Base-by-base conservation (phyloP, 169 alveolate species). In the Cryptosporidium ubiquitum region DNA sequence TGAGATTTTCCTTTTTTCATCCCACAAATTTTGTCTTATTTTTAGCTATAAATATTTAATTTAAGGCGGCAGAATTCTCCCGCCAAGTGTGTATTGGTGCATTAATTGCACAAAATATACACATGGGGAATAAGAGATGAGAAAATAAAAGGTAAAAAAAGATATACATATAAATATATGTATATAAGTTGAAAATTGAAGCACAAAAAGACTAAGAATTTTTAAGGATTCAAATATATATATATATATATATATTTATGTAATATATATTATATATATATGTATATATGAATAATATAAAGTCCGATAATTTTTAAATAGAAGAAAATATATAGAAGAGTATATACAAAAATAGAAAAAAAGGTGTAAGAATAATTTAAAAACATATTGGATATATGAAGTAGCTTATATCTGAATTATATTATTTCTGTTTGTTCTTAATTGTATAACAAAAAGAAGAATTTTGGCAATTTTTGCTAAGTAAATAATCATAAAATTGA, bases 71-170 rank as follows among this genome's bases (percentile, higher is more conserved):
- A 31, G 0, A 0, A 0, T 31, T 23, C 14, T 16, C 71, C 51
- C 71, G 71, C 71, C 71, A 0, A 64, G 71, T 64, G 71, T 64
- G 71, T 64, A 64, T 64, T 64, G 42, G 51, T 64, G 71, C 71
- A 64, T 35, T 64, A 64, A 16, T 33, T 64, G 71, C 71, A 64
- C 66, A 55, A 12, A 55, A 55, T 7, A 7, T 55, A 55, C 66
- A 55, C 66, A 55, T 55, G 66, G 66, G 66, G 35, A 55, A 55
- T 55, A 20, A 23, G 66, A 26, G 66, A 23, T 55, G 37, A 55
- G 10, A 7, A 26, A 10, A 55, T 55, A 55, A 35, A 23, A 55
- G 9, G 20, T 20, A 2, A 55, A 55, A n/a, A 55, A 55, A 26
- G 37, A 55, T 55, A 55, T 12, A 55, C n/a, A 26, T 9, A 55